Evolutionary conservation across 2,329 filamentous ascomycete genomes (phyloP).

Genomic region (Sporothrix pseudoabietina): DNA sequence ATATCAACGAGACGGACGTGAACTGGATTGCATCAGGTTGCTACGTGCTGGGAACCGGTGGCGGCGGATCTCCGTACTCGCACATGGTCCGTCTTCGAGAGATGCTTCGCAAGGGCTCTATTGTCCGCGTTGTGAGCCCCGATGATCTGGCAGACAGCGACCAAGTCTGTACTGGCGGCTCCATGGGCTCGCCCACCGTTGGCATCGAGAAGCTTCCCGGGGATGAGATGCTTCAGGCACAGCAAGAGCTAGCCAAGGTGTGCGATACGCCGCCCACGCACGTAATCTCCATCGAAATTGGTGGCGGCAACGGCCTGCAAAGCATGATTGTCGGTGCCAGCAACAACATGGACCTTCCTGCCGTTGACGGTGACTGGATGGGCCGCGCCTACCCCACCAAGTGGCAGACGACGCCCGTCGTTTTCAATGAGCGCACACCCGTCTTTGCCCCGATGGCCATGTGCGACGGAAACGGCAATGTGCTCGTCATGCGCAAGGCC

Average conservation of each 20-base stretch:
- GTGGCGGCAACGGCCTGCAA: constrained; percentile 66
- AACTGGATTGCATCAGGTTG: constrained; percentile 60
- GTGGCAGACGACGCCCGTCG: constrained; percentile 50
- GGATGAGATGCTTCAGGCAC: constrained; percentile 57
- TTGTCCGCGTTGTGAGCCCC: constrained; percentile 55
- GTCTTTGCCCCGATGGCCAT: constrained; percentile 53
- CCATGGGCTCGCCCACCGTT: constrained; percentile 62
- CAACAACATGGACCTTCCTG: constrained; percentile 53
- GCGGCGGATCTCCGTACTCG: constrained; percentile 59
- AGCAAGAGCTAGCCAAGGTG: constrained; percentile 56
- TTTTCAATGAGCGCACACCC: constrained; percentile 50
- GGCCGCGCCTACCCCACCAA: constrained; percentile 57
- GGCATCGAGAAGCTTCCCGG: constrained; percentile 62
- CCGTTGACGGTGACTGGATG: constrained; percentile 61
- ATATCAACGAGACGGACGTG: constrained; percentile 60
- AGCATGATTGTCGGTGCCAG: constrained; percentile 59
- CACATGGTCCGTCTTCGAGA: constrained; percentile 54
- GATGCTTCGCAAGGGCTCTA: constrained; percentile 53
- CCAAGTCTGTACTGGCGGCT: constrained; percentile 58
- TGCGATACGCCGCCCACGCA: constrained; percentile 46
- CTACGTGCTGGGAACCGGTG: constrained; percentile 62
- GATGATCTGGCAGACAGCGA: constrained; percentile 54
- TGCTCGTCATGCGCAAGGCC: constrained; percentile 53
- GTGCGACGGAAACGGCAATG: constrained; percentile 56
- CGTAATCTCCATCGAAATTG: constrained; percentile 66